Evolutionary conservation across 495 filamentous ascomycete genomes (phyloP).

Genomic region (Neurospora terricola): DNA sequence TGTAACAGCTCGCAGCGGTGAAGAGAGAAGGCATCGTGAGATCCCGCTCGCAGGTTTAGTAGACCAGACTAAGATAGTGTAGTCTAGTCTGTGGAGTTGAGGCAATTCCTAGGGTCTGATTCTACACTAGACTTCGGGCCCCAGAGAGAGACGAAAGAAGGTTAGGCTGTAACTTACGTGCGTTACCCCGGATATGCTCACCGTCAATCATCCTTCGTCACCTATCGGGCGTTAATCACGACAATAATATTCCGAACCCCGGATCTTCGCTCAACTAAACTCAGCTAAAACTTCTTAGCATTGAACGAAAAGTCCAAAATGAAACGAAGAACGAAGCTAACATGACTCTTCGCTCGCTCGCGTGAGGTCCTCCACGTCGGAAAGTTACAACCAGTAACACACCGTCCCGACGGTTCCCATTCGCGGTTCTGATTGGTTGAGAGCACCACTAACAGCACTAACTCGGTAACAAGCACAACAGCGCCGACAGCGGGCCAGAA

Average conservation of each 20-base stretch:
- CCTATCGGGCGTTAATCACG: not conserved
- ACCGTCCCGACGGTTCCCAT: not conserved
- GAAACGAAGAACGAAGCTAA: not conserved
- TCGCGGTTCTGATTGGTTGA: not conserved
- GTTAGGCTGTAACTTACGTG: not conserved
- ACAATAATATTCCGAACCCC: not conserved
- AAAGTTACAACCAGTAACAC: not conserved
- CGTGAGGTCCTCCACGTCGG: not conserved
- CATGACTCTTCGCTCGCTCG: not conserved
- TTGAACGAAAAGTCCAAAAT: not conserved
- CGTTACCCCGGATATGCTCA: not conserved
- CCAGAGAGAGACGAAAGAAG: not conserved
- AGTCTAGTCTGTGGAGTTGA: not conserved
- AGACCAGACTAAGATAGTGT: not conserved
- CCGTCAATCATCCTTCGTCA: not conserved
- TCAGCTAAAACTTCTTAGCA: not conserved
- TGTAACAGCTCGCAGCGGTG: not conserved
- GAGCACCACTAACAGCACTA: not conserved
- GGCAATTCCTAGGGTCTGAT: not conserved
- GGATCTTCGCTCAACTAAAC: not conserved
- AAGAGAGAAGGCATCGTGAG: not conserved
- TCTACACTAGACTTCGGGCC: not conserved
- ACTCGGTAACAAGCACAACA: not conserved
- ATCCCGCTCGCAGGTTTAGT: not conserved
- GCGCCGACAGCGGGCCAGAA: not conserved